Percentiles rank a stretch among this genome's conserved stretches.
These are phyloP conservation scores for Lentinus tigrinus DNA, from an alignment of 768 basidiomycete genomes.

Conservation along the genomic window DNA sequence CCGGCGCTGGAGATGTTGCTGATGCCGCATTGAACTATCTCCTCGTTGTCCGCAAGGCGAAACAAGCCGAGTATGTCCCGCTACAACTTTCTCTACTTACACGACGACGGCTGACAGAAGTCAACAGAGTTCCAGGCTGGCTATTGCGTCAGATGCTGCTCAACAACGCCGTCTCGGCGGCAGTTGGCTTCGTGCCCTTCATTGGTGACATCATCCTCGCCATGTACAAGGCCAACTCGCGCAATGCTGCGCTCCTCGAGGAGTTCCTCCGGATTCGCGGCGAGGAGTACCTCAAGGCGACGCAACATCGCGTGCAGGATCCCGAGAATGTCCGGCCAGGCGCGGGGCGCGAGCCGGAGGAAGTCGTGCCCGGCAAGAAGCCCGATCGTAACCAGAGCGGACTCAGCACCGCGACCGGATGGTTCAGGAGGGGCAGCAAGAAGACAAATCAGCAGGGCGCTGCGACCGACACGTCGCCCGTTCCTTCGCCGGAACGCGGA, in stretches of 20 bases:
- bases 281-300: slow-evolving; percentile 61
- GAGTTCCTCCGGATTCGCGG: slow-evolving; percentile 81
- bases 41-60: slow-evolving; percentile 75
- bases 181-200: slow-evolving; percentile 66
- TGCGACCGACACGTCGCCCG: neutral
- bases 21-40: slow-evolving; percentile 67
- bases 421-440: slow-evolving; percentile 19
- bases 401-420: slow-evolving; percentile 8
- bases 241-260: slow-evolving; percentile 85
- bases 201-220: slow-evolving; percentile 78
- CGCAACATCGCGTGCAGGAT: slow-evolving; percentile 36
- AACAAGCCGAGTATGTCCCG: slow-evolving; percentile 59
- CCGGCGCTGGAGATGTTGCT: slow-evolving; percentile 65
- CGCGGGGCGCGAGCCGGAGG: slow-evolving; percentile 43
- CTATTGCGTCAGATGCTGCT: slow-evolving; percentile 71
- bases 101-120: neutral
- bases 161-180: slow-evolving; percentile 71
- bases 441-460: slow-evolving; percentile 5
- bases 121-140: slow-evolving; percentile 50
- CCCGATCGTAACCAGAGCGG: slow-evolving; percentile 9
- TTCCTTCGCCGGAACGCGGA: slow-evolving; percentile 25
- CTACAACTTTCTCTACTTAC: too few species aligned
- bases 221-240: slow-evolving; percentile 81
- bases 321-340: slow-evolving; percentile 55
- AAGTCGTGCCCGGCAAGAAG: slow-evolving; percentile 29